Conservation (phyloP, 148 eudicot species). For the Amaranthus hypochondriacus region DNA sequence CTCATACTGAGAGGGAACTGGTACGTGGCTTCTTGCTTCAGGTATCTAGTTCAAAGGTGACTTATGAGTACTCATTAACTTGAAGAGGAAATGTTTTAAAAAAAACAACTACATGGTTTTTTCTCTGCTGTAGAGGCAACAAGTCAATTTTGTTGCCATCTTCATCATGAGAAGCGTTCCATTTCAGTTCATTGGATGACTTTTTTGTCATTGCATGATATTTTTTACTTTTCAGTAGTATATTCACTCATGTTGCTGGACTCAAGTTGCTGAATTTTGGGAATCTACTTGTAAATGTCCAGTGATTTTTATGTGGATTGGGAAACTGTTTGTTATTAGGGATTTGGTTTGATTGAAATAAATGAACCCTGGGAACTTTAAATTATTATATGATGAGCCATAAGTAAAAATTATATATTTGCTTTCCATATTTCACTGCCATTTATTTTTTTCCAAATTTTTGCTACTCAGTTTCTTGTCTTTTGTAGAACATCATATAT, state of each 20-base stretch:
- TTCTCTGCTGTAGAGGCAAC: background rate
- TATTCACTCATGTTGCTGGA: background rate
- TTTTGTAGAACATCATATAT: too few species aligned
- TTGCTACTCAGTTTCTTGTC: too few species aligned
- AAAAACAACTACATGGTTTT: background rate
- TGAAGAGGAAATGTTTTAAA: background rate
- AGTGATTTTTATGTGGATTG: too few species aligned
- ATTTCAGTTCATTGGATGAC: background rate
- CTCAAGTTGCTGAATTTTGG: background rate
- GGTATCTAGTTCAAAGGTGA: background rate
- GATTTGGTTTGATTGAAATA: too few species aligned
- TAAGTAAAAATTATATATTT: too few species aligned
- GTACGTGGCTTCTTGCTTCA: slow-evolving; percentile 32
- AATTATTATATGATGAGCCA: too few species aligned
- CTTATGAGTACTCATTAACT: background rate
- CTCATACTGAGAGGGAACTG: slow-evolving; percentile 73
- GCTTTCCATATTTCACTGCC: too few species aligned
- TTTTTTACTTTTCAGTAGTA: background rate
- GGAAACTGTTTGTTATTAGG: too few species aligned
- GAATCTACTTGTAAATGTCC: background rate
- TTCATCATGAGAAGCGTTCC: background rate
- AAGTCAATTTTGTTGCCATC: background rate
- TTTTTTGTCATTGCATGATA: background rate
- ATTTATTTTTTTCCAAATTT: too few species aligned
- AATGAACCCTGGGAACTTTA: too few species aligned